Conservation (phyloP, 2,329 filamentous ascomycete genomes). For the Ophiocordyceps camponoti-saundersi region DNA sequence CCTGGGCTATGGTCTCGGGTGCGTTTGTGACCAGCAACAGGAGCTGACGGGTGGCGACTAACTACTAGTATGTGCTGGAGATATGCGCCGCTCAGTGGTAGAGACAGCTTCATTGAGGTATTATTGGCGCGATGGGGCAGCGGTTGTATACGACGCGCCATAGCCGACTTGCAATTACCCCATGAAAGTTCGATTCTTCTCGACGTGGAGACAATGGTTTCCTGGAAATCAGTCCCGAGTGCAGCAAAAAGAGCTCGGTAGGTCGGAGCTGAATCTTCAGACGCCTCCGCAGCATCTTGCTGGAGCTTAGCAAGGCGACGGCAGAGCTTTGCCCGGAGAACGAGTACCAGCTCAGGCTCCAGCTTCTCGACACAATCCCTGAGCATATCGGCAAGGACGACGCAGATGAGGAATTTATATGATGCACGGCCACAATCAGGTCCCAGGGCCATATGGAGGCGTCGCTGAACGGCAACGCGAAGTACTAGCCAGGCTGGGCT, state of each 20-base stretch:
- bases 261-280: neutral
- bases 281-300: conserved; percentile 1
- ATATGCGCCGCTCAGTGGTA: conserved; percentile 14
- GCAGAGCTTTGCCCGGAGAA: conserved; percentile 29
- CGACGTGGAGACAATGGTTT: neutral
- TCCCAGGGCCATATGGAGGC: conserved; percentile 23
- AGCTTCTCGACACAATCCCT: conserved; percentile 12
- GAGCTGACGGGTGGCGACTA: neutral
- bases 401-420: conserved; percentile 42
- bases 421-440: conserved; percentile 13
- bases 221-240: neutral
- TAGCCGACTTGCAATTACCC: conserved; percentile 19
- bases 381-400: conserved; percentile 28
- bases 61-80: conserved; percentile 7
- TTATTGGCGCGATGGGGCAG: conserved; percentile 20
- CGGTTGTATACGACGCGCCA: conserved; percentile 18
- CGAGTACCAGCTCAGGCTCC: conserved; percentile 6
- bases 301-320: conserved; percentile 42
- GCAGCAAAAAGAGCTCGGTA: conserved; percentile 1
- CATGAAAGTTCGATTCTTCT: conserved; percentile 11
- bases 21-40: neutral
- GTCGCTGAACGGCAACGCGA: conserved; percentile 37
- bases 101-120: neutral
- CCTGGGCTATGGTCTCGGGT: neutral
- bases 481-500: conserved; percentile 45